Base-by-base conservation (phyloP, 495 filamentous ascomycete genomes). In the Durotheca rogersii region DNA sequence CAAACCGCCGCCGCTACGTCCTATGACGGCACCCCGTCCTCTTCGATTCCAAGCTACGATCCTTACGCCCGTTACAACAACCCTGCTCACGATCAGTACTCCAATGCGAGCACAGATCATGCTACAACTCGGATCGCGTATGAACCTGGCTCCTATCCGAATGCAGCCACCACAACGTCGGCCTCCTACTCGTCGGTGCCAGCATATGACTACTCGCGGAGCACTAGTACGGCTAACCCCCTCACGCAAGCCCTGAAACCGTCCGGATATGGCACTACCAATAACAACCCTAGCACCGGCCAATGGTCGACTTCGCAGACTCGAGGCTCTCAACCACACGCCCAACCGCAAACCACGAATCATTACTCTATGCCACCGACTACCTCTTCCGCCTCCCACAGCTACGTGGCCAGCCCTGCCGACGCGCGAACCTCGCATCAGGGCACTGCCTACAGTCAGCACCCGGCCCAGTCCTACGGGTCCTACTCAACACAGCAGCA, bases 231-330 rank as follows among this genome's bases (percentile, higher is more conserved):
- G 16, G 33, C 51, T 2, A 64, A 66, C 7, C 55, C 62, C 1
- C 50, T 62, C 19, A 53, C 57, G 1, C 63, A 64, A 7, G 51
- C 56, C 31, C 47, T 64, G 5, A 58, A 49, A 15, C 37, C 56
- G 7, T 10, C 46, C 12, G 51, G 37, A 33, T 58, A 63, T 9
- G 9, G 23, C 42, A 56, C 16, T 16, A 41, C 29, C 10, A 54
- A 33, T 6, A 50, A 11, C 21, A 41, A 9, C 36, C 11, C 48
- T 10, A 14, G 48, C 6, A 23, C 55, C 5, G 35, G 41, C 9
- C 60, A 65, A 50, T 65, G 62, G 62, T 30, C 59, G 14, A 57
- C 52, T 16, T 57, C 62, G 1, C 56, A 60, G 33, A 41, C 50
- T 20, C 55, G 60, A 43, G 31, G 40, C 32, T 37, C 27, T 7